These are phyloP conservation scores for Bolboschoenus planiculmis DNA, from an alignment of 176 grass and related monocot species.

Conservation along the genomic window DNA sequence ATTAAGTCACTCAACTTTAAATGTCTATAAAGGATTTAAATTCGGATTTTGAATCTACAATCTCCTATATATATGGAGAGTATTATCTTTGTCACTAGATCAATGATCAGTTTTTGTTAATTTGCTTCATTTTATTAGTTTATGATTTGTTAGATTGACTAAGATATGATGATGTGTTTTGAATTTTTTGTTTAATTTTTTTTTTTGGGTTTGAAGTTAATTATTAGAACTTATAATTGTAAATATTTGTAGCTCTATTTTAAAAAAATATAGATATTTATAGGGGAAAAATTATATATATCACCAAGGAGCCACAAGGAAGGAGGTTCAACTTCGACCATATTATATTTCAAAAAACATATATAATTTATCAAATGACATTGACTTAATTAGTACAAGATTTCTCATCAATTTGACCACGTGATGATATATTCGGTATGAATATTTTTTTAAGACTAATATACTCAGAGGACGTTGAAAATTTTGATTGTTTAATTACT, in stretches of 20 bases:
- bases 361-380: not conserved
- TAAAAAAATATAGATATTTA: not conserved
- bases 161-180: not conserved
- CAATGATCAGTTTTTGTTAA: not conserved
- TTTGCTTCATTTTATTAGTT: not conserved
- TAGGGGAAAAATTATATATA: not conserved
- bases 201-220: not conserved
- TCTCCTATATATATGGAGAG: too few species aligned
- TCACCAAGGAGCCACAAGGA: not conserved
- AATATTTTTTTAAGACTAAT: not conserved
- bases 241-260: not conserved
- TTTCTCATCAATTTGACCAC: not conserved
- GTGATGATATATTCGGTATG: not conserved
- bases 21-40: too few species aligned
- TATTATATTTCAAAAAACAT: not conserved
- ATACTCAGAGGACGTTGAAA: not conserved
- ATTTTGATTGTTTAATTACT: not conserved
- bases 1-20: too few species aligned
- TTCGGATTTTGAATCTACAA: too few species aligned
- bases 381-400: not conserved
- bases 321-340: not conserved
- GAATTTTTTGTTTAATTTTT: not conserved
- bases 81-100: too few species aligned
- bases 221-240: not conserved
- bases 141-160: not conserved